These are phyloP conservation scores for Cladosporium phlei DNA, from an alignment of 2,329 filamentous ascomycete genomes.

Conservation along the genomic window DNA sequence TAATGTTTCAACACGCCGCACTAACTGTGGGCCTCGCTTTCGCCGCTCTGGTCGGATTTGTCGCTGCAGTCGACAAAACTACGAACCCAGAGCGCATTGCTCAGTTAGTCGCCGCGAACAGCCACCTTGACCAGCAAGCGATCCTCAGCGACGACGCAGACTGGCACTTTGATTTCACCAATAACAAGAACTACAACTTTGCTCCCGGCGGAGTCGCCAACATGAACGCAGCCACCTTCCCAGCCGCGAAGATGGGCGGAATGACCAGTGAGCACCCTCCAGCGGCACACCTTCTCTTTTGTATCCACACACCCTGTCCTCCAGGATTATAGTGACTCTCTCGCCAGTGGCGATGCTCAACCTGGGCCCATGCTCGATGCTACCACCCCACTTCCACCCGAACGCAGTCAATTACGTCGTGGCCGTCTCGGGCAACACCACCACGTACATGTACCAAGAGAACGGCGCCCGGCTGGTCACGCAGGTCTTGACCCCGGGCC, in stretches of 20 bases:
- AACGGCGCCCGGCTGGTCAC: slow-evolving; percentile 45
- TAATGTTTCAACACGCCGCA: slow-evolving; percentile 18
- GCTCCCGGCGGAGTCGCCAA: slow-evolving; percentile 47
- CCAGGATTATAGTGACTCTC: background rate
- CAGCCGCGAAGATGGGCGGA: slow-evolving; percentile 43
- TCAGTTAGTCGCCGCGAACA: slow-evolving; percentile 38
- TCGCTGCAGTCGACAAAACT: slow-evolving; percentile 36
- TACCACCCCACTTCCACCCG: slow-evolving; percentile 49
- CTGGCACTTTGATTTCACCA: slow-evolving; percentile 49
- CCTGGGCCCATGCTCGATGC: slow-evolving; percentile 49
- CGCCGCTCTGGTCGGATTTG: slow-evolving; percentile 21
- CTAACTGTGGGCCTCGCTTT: slow-evolving; percentile 19
- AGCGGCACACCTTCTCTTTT: slow-evolving; percentile 5
- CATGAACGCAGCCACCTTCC: slow-evolving; percentile 50
- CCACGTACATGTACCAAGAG: slow-evolving; percentile 50
- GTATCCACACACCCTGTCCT: background rate
- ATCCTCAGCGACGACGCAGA: slow-evolving; percentile 38
- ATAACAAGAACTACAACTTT: slow-evolving; percentile 39
- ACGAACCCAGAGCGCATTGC: slow-evolving; percentile 38
- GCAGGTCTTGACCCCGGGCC: slow-evolving; percentile 39
- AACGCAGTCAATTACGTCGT: slow-evolving; percentile 49
- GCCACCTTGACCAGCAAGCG: slow-evolving; percentile 42
- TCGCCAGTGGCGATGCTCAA: slow-evolving; percentile 33
- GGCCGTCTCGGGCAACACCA: slow-evolving; percentile 44
- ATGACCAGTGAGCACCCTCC: slow-evolving; percentile 40